Base-by-base conservation (phyloP, 331 rosid genomes). In the Erythrophleum ivorense region DNA sequence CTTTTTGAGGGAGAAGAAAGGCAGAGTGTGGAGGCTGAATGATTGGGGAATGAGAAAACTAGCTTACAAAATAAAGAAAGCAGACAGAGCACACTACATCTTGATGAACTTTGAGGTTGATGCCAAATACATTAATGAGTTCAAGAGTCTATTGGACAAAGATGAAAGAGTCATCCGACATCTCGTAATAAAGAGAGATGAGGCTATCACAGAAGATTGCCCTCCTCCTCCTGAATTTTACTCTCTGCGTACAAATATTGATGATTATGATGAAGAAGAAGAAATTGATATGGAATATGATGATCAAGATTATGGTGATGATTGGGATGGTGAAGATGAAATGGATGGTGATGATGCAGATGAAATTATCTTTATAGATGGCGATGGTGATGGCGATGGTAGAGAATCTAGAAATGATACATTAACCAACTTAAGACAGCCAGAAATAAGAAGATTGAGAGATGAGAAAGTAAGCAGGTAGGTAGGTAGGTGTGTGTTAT, bases 11-110 rank as follows among this genome's bases (percentile, higher is more conserved):
- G 97, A 96, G 91, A 96, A 96, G 87, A 92, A 92, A 85, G 98
- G 92, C 81, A 91, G 53, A 82, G 84, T 93, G 76, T 93, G 98
- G 98, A 91, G 97, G 85, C 31, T 90, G 67, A 96, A 60, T 66
- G 97, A 96, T 79, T 96, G 98, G 99, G 99, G 99, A 5, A 92
- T 91, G 95, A 91, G 99, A 59, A 88, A 85, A 79, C 75, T 96
- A 41, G 95, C 98, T n/a, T 96, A 93, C 95, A 88, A 86, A 81
- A 92, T 96, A 86, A 70, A 91, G 87, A 96, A 96, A 79, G 97
- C 97, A 0, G 89, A 79, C 15, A 87, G 83, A 2, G 99, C 97
- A 3, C 92, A 92, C 84, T 91, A 93, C 75, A 77, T 92, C 7
- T 75, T 93, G 91, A 93, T 96, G 97, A 96, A 96, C 86, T 88